Conservation (phyloP, 2,329 filamentous ascomycete genomes). For the Paraconiothyrium brasiliense region DNA sequence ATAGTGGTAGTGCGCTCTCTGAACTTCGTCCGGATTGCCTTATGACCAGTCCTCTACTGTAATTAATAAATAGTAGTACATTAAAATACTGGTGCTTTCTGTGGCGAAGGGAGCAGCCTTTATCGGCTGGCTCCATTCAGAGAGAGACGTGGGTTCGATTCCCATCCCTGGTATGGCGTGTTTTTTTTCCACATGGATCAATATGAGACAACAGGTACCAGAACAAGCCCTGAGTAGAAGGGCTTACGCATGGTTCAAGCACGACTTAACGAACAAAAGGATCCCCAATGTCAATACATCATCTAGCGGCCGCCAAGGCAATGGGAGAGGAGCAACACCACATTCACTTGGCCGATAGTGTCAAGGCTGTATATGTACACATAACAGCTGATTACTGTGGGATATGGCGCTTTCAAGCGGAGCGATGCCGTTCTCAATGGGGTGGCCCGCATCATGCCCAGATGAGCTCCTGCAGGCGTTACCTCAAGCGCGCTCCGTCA, state of each 20-base stretch:
- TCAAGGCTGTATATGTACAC: not conserved
- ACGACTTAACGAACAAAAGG: constrained; percentile 59
- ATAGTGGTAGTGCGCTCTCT: constrained; percentile 3
- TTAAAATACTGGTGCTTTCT: not conserved
- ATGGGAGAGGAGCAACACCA: not conserved
- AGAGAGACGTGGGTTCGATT: constrained; percentile 4
- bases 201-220: constrained; percentile 56
- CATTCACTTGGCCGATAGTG: not conserved
- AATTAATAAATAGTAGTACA: not conserved
- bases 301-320: constrained; percentile 9
- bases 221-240: constrained; percentile 56
- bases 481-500: not conserved
- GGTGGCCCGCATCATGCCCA: not conserved
- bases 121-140: not conserved
- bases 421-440: not conserved
- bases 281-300: constrained; percentile 35
- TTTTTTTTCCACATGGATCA: constrained; percentile 43
- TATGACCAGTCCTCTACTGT: not conserved
- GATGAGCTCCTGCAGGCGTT: not conserved
- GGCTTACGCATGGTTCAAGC: constrained; percentile 61
- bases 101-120: not conserved
- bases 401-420: not conserved
- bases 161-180: not conserved
- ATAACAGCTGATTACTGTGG: not conserved
- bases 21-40: not conserved